Evolutionary conservation across 176 grass and related monocot species (phyloP).

Genomic region (Stipa capillata): DNA sequence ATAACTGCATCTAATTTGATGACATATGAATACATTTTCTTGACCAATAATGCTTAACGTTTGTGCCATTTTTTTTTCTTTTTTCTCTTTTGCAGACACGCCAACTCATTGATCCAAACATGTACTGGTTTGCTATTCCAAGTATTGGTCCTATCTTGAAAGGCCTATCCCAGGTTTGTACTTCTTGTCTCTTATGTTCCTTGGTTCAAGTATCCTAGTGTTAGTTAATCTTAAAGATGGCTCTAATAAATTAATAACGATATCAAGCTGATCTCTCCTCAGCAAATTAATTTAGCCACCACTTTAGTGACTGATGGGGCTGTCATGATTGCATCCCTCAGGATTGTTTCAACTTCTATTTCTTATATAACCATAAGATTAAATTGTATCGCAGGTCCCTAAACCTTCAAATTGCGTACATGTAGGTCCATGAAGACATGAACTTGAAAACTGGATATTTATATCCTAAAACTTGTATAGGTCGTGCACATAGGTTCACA

Average conservation of each 20-base stretch:
- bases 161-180: conserved; percentile 72
- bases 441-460: background rate
- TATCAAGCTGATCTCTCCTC: background rate
- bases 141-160: conserved; percentile 69
- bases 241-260: background rate
- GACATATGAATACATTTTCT: background rate
- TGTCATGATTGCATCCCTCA: background rate
- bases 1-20: background rate
- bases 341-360: background rate
- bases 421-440: background rate
- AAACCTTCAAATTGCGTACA: background rate
- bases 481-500: background rate
- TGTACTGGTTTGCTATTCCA: conserved; percentile 90
- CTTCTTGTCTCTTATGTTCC: background rate
- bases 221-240: background rate
- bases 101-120: conserved; percentile 78
- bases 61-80: conserved; percentile 19
- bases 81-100: conserved; percentile 47
- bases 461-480: background rate
- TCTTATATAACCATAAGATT: background rate
- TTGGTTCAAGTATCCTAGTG: background rate
- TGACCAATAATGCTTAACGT: background rate
- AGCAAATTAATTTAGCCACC: background rate
- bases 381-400: background rate
- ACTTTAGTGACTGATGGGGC: background rate